phyloP scores from a whole-genome alignment of 2,329 filamentous ascomycete species.

The Fusarium sp. region DNA sequence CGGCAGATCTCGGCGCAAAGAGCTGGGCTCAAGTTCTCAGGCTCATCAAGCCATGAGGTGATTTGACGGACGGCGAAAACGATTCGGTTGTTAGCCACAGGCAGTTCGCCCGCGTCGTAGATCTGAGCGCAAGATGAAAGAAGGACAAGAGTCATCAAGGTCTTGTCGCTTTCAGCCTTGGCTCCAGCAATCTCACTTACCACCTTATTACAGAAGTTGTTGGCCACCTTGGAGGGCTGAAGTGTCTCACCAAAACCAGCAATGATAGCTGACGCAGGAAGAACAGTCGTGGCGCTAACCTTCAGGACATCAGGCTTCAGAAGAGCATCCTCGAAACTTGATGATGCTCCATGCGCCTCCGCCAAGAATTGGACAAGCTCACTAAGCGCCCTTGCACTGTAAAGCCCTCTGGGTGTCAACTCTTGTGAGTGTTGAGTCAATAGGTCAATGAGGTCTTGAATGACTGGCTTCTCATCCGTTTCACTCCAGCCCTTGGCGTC shows the following conservation, averaged over 20 bases:
- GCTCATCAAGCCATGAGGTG: constrained; percentile 74
- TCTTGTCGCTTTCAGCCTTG: constrained; percentile 58
- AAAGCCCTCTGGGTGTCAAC: constrained; percentile 61
- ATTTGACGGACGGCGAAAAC: constrained; percentile 88
- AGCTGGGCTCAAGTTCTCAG: constrained; percentile 58
- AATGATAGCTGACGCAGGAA: constrained; percentile 65
- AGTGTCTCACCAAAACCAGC: constrained; percentile 66
- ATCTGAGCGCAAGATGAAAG: constrained; percentile 66
- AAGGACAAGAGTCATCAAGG: constrained; percentile 64
- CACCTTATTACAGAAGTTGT: constrained; percentile 70
- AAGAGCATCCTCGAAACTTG: constrained; percentile 63
- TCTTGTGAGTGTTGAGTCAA: constrained; percentile 60
- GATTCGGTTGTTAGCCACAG: constrained; percentile 75
- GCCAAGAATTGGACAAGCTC: constrained; percentile 63
- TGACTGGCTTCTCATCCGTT: constrained; percentile 53
- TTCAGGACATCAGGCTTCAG: constrained; percentile 62
- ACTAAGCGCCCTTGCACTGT: constrained; percentile 66
- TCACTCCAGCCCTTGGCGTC: constrained; percentile 57
- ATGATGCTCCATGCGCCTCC: constrained; percentile 62
- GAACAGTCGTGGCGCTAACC: constrained; percentile 59
- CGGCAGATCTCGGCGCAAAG: constrained; percentile 67
- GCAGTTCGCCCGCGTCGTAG: constrained; percentile 66
- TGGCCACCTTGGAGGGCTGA: constrained; percentile 62
- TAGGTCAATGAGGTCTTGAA: constrained; percentile 59
- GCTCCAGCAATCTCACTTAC: constrained; percentile 71